These are phyloP conservation scores for Spiraea crenata DNA, from an alignment of 331 rosid species.

Conservation along the genomic window DNA sequence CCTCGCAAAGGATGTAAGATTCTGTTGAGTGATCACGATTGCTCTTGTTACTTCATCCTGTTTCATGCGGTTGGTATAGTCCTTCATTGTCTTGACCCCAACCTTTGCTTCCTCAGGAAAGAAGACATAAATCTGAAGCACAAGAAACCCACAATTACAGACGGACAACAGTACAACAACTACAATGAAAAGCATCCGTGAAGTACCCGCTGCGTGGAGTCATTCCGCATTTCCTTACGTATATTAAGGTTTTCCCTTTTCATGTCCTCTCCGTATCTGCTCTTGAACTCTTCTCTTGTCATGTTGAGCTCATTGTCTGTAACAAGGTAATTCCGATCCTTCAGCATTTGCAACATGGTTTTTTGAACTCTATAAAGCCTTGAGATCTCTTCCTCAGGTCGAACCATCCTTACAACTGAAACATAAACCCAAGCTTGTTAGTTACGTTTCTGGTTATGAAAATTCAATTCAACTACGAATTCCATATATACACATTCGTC, in stretches of 20 bases:
- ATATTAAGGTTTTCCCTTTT: constrained; percentile 58
- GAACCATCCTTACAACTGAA: constrained; percentile 37
- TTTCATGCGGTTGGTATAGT: constrained; percentile 57
- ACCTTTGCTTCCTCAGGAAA: constrained; percentile 70
- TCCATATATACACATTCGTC: not conserved
- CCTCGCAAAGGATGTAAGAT: constrained; percentile 54
- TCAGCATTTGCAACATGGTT: constrained; percentile 69
- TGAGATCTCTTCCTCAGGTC: constrained; percentile 42
- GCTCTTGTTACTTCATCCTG: constrained; percentile 54
- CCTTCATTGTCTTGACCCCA: constrained; percentile 64
- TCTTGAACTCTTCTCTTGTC: constrained; percentile 48
- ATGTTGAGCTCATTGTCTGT: constrained; percentile 50
- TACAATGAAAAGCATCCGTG: not conserved
- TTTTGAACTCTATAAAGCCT: constrained; percentile 44
- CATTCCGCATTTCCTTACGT: constrained; percentile 39
- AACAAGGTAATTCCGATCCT: constrained; percentile 51
- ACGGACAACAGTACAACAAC: not conserved
- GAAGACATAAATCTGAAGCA: constrained; percentile 58
- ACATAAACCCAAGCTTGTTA: not conserved
- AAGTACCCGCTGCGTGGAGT: constrained; percentile 49
- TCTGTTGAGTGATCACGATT: constrained; percentile 56
- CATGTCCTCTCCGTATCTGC: constrained; percentile 44
- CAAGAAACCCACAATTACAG: constrained; percentile 20
- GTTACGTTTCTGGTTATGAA: not conserved
- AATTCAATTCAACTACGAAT: not conserved